Base-by-base conservation (phyloP, 148 eudicot genomes). In the Fallopia convolvulus region DNA sequence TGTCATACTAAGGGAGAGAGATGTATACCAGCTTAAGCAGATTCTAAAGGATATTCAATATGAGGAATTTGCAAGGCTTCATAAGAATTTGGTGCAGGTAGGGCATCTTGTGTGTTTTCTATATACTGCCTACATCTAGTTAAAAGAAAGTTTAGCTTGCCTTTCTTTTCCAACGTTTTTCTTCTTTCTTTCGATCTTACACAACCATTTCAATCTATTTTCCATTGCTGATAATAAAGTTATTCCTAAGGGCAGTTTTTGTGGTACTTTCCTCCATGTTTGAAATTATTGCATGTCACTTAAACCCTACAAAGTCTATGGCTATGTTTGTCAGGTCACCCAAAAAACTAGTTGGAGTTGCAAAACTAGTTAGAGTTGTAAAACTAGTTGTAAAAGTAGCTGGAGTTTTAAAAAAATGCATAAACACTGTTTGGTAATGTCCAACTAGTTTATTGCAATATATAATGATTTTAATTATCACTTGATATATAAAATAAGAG, bases 1-100 rank as follows among this genome's bases (percentile, higher is more conserved):
- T 75, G 87, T 89, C 41, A 75, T 91, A 39, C 83, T 89, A 71
- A 87, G 86, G 85, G 96, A 91, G 87, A 88, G 79, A 60, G 96
- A 91, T 79, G 96, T 91, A 6, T 91, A 91, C 77, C 85, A 86
- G 79, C 91, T 89, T 44, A 91, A 91, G 83, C 89, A 87, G 82
- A 89, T 87, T 61, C 90, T 91, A 26, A 89, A 89, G 86, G 85
- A 68, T 50, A 87, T 86, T 75, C 60, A 91, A 15, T 77, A 89
- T 71, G 82, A 82, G 70, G 91, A 89, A 74, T 91, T 89, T 78
- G 86, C 83, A 33, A 70, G 82, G 58, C 81, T 91, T 48, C 92
- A 91, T 80, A 83, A 78, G 79, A 89, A 91, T 81, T 58, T 89
- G 82, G 91, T 89, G 41, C 81, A 91, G 96, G 96, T 91, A 84